These are phyloP conservation scores for Neoscytalidium dimidiatum DNA, from an alignment of 2,329 filamentous ascomycete species.

Conservation along the genomic window DNA sequence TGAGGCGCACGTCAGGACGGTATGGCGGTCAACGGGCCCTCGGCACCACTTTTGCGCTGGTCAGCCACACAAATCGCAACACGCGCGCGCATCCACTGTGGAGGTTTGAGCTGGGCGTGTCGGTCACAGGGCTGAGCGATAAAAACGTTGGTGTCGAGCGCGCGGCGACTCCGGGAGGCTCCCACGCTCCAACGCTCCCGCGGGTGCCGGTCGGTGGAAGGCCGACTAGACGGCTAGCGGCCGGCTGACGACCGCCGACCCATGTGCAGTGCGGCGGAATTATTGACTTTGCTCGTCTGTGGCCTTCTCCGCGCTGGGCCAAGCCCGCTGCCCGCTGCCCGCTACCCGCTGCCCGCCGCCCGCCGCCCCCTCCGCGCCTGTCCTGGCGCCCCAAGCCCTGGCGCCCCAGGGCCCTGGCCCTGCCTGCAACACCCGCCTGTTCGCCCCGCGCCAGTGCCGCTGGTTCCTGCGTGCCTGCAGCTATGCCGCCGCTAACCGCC, in stretches of 20 bases:
- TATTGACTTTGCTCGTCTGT: not conserved
- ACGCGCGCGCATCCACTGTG: constrained; percentile 13
- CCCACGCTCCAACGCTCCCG: no score
- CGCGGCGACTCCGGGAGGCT: not conserved
- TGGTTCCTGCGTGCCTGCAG: not conserved
- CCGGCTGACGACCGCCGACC: not conserved
- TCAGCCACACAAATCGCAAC: not conserved
- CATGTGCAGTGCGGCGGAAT: not conserved
- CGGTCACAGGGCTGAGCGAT: not conserved
- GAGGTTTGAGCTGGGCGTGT: not conserved
- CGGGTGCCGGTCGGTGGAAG: not conserved
- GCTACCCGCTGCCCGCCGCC: not conserved
- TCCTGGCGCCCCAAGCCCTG: no score
- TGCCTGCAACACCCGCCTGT: no score
- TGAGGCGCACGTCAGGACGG: not conserved
- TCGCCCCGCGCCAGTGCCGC: not conserved
- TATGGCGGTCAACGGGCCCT: constrained; percentile 1
- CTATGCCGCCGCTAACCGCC: constrained; percentile 12
- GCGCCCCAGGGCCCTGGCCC: no score
- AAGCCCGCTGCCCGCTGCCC: not conserved
- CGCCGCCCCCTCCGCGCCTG: not conserved
- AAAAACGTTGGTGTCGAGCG: not conserved
- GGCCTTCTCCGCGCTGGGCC: not conserved
- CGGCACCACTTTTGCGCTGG: not conserved
- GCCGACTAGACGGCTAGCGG: not conserved